Percentiles rank a stretch among this genome's conserved stretches.
phyloP scores from a whole-genome alignment of 345 rosid genomes.

The Trapa incisa region DNA sequence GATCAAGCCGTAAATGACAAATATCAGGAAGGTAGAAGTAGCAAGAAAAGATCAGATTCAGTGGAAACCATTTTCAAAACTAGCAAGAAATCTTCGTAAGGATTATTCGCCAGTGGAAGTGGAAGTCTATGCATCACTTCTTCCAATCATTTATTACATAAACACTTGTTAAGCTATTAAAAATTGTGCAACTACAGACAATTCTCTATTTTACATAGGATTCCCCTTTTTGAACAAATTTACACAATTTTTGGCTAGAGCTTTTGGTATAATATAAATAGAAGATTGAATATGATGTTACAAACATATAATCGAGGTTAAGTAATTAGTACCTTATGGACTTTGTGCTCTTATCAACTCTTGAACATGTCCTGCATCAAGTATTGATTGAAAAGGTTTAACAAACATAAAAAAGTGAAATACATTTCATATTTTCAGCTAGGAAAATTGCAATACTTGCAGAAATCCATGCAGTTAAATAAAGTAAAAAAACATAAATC shows the following conservation, averaged over 20 bases:
- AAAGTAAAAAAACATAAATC: constrained; percentile 1
- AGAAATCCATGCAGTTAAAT: not conserved
- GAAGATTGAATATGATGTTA: not conserved
- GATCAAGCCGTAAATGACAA: not conserved
- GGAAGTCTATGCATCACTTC: not conserved
- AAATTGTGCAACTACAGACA: not conserved
- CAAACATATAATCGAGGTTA: not conserved
- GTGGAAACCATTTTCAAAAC: too few relatives aligned
- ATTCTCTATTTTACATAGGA: not conserved
- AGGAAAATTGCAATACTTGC: not conserved
- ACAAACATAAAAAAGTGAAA: not conserved
- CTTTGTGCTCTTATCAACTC: not conserved
- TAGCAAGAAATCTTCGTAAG: too few relatives aligned
- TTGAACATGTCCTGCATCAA: not conserved
- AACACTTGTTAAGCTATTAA: too few relatives aligned
- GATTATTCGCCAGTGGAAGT: not conserved
- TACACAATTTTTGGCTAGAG: too few relatives aligned
- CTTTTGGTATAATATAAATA: too few relatives aligned
- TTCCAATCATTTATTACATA: not conserved
- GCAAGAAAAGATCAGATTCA: not conserved
- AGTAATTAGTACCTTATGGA: not conserved
- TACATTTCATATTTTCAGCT: not conserved
- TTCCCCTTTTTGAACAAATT: too few relatives aligned
- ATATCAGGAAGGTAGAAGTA: not conserved
- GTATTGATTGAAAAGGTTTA: not conserved